Conservation (phyloP, 2,329 filamentous ascomycete genomes). For the Boeremia lycopersici region DNA sequence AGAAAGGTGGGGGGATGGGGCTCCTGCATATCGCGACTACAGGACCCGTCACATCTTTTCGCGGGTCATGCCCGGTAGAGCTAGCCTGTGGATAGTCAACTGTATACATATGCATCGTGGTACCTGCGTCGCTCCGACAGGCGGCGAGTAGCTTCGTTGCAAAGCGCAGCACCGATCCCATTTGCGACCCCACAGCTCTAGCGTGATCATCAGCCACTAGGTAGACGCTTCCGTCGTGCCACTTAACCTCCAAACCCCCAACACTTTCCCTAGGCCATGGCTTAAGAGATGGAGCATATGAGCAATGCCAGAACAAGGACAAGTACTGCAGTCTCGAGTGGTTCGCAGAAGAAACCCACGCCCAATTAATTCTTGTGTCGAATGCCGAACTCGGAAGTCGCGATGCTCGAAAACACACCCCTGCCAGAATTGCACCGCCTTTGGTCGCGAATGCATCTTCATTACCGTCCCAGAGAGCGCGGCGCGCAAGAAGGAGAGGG, state of each 20-base stretch:
- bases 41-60: conserved; percentile 10
- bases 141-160: conserved; percentile 20
- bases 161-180: conserved; percentile 4
- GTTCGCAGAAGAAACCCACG: conserved; percentile 48
- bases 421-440: conserved; percentile 48
- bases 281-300: conserved; percentile 37
- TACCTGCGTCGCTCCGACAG: conserved; percentile 32
- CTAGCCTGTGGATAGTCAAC: conserved; percentile 13
- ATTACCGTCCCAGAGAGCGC: conserved; percentile 48
- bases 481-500: conserved; percentile 46
- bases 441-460: conserved; percentile 48
- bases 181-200: conserved; percentile 18
- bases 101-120: conserved; percentile 18
- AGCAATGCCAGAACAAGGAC: conserved; percentile 47
- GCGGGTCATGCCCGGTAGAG: conserved; percentile 1
- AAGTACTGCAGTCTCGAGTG: conserved; percentile 46
- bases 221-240: conserved; percentile 5
- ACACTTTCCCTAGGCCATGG: conserved; percentile 35
- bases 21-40: conserved; percentile 7
- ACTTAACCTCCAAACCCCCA: conserved; percentile 14
- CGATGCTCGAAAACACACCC: conserved; percentile 49
- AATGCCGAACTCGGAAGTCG: conserved; percentile 47
- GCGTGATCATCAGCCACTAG: conserved; percentile 15
- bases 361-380: conserved; percentile 48
- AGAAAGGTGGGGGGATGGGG: conserved; percentile 1